phyloP scores from a whole-genome alignment of 2,329 filamentous ascomycete genomes.

The Xylariaceae sp. region DNA sequence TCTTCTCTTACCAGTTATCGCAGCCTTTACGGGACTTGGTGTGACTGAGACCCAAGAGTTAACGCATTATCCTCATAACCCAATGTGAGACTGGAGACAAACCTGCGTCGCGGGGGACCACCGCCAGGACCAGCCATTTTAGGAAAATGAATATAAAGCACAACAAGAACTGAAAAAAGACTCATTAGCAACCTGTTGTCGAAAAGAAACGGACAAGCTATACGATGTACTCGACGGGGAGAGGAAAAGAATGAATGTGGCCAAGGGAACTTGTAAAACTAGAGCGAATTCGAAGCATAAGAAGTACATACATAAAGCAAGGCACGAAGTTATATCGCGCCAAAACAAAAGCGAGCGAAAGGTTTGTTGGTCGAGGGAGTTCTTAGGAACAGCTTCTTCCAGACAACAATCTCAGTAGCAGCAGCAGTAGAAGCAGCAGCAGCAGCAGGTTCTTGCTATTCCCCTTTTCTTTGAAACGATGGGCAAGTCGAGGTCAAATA shows the following conservation, averaged over 20 bases:
- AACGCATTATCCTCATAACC: slow-evolving; percentile 14
- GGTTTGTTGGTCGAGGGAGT: slow-evolving; percentile 21
- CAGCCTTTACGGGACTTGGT: slow-evolving; percentile 98
- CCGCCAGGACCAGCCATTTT: slow-evolving; percentile 90
- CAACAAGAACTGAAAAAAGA: slow-evolving; percentile 35
- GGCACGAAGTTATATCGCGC: slow-evolving; percentile 27
- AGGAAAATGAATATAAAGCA: slow-evolving; percentile 29
- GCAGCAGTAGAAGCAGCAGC: not conserved
- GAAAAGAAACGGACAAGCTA: not conserved
- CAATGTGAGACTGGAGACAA: slow-evolving; percentile 28
- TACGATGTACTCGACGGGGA: not conserved
- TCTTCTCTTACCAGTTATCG: slow-evolving; percentile 67
- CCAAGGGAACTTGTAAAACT: not conserved
- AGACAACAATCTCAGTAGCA: slow-evolving; percentile 17
- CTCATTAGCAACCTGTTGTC: slow-evolving; percentile 19
- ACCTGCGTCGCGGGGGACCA: slow-evolving; percentile 76
- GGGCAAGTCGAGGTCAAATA: slow-evolving; percentile 14
- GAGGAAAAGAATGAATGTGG: too few relatives aligned
- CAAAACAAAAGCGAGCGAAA: slow-evolving; percentile 30
- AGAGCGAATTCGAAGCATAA: not conserved
- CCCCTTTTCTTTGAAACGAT: slow-evolving; percentile 2
- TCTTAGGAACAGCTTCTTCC: slow-evolving; percentile 24
- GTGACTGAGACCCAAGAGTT: slow-evolving; percentile 56
- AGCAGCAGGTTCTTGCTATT: not conserved
- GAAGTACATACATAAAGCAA: slow-evolving; percentile 28